Conservation (phyloP, 345 rosid species). For the Syzygium jambos region DNA sequence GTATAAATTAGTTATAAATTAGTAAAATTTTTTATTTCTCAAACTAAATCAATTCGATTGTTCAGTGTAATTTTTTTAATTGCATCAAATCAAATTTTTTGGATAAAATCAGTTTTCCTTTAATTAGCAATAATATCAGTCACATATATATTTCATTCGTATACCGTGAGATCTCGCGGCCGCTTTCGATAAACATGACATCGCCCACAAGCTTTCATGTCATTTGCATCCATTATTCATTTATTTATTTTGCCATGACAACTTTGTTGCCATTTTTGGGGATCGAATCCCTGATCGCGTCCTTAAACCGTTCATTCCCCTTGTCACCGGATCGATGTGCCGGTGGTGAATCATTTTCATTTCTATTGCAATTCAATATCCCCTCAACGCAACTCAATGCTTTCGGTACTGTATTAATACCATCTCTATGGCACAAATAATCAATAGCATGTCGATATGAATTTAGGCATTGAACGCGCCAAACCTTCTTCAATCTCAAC, state of each 20-base stretch:
- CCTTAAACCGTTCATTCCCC: background rate
- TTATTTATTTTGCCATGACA: background rate
- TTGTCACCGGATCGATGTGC: rapidly evolving
- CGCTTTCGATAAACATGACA: background rate
- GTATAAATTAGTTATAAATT: background rate
- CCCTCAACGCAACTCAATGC: background rate
- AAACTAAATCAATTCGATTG: too few relatives aligned
- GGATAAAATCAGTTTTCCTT: too few relatives aligned
- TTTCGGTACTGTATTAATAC: background rate
- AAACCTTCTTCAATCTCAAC: background rate
- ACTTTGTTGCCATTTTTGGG: background rate
- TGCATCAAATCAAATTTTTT: too few relatives aligned
- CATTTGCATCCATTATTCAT: background rate
- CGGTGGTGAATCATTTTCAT: background rate
- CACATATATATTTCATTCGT: background rate
- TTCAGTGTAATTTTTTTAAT: too few relatives aligned
- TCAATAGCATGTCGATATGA: background rate
- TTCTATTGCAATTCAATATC: background rate
- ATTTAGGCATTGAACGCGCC: background rate
- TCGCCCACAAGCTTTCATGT: background rate
- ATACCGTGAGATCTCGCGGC: background rate
- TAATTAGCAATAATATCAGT: too few relatives aligned
- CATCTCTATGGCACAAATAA: background rate
- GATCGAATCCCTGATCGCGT: background rate
- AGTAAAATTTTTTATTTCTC: too few relatives aligned